Percentiles rank a stretch among this genome's conserved stretches.
These are phyloP conservation scores for Solanum tarapatanum DNA, from an alignment of 257 asterid species.

Conservation along the genomic window DNA sequence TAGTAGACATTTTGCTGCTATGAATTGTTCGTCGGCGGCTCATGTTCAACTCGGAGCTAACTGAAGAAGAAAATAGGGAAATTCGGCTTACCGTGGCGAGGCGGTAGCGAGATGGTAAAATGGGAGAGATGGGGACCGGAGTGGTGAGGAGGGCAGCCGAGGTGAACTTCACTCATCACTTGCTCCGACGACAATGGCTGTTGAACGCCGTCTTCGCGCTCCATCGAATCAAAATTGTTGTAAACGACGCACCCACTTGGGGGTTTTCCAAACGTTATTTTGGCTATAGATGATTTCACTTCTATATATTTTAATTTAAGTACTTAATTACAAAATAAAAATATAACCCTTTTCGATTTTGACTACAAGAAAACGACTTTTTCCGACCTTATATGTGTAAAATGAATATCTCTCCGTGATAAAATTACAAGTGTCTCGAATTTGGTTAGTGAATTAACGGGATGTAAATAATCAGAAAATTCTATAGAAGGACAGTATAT, in stretches of 20 bases:
- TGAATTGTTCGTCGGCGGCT: not conserved
- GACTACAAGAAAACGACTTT: not conserved
- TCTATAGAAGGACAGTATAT: not conserved
- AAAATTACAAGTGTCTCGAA: not conserved
- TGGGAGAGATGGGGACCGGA: conserved; percentile 53
- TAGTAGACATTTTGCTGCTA: not conserved
- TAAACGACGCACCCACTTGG: not conserved
- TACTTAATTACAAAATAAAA: not conserved
- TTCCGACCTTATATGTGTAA: not conserved
- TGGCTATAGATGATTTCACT: not conserved
- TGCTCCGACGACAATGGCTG: conserved; percentile 32
- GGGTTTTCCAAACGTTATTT: not conserved
- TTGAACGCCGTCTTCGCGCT: not conserved
- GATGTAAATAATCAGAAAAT: not conserved
- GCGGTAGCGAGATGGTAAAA: conserved; percentile 53
- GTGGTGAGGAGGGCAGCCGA: conserved; percentile 78
- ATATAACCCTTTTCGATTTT: not conserved
- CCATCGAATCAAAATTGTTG: conserved; percentile 12
- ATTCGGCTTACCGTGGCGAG: conserved; percentile 18
- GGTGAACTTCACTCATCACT: conserved; percentile 94
- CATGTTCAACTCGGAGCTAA: not conserved
- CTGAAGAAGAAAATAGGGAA: not conserved
- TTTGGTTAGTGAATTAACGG: not conserved
- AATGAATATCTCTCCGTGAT: no score
- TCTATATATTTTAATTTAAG: not conserved